Conservation (phyloP, 73 alveolate genomes). For the Paramecium bursaria region DNA sequence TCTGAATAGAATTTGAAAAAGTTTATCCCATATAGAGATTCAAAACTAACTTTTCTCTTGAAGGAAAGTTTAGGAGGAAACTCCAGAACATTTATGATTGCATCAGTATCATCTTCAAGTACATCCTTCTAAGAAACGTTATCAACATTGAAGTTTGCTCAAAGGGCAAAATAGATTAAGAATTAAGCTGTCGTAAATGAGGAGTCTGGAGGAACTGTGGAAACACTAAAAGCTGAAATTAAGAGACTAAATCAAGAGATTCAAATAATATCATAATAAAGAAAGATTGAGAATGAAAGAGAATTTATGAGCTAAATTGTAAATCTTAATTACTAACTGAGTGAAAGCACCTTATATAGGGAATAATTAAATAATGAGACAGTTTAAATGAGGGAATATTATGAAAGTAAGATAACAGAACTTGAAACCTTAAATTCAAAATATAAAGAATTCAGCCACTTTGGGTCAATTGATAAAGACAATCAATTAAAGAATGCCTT, state of each 20-base stretch:
- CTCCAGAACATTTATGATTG: slow-evolving; percentile 81
- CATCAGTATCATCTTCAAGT: slow-evolving; percentile 77
- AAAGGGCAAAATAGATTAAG: slow-evolving; percentile 83
- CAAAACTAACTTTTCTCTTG: slow-evolving; percentile 79
- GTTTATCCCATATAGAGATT: slow-evolving; percentile 80
- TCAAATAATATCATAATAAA: too few species aligned
- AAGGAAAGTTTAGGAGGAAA: slow-evolving; percentile 89
- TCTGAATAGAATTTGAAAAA: slow-evolving; percentile 78
- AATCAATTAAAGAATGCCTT: slow-evolving; percentile 3
- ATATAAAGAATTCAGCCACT: neutral
- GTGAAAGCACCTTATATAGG: neutral
- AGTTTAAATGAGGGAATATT: slow-evolving; percentile 18
- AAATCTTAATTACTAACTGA: too few species aligned
- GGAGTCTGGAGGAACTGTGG: slow-evolving; percentile 70
- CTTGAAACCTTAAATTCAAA: neutral
- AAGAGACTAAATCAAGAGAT: slow-evolving; percentile 74
- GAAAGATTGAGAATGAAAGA: neutral
- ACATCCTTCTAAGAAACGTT: slow-evolving; percentile 78
- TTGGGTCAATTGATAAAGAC: slow-evolving; percentile 34
- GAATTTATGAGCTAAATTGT: neutral
- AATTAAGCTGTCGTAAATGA: slow-evolving; percentile 82
- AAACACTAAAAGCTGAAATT: slow-evolving; percentile 75
- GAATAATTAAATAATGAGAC: slow-evolving; percentile 1
- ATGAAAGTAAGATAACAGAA: slow-evolving; percentile 42
- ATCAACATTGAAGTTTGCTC: slow-evolving; percentile 82